phyloP scores from a whole-genome alignment of 2,329 filamentous ascomycete genomes.

The Ophiostoma novo-ulmi region DNA sequence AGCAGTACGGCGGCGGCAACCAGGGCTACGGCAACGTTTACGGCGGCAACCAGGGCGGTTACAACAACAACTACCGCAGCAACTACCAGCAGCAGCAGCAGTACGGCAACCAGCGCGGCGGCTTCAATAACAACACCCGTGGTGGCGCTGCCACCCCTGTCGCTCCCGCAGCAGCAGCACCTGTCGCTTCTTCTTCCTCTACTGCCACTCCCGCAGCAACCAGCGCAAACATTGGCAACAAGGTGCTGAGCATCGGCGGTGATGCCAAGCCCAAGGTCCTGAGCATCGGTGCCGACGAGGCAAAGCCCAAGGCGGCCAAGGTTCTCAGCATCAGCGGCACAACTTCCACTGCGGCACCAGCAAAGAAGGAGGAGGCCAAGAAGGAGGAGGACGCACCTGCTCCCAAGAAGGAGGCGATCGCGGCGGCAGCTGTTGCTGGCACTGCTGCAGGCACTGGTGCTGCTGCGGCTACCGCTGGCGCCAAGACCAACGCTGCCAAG shows the following conservation, averaged over 20 bases:
- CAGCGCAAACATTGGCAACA: conserved; percentile 48
- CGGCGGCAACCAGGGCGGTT: conserved; percentile 23
- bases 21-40: conserved; percentile 31
- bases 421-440: conserved; percentile 22
- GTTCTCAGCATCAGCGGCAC: conserved; percentile 65
- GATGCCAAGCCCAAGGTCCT: conserved; percentile 61
- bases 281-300: conserved; percentile 51
- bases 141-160: conserved; percentile 37
- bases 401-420: conserved; percentile 18
- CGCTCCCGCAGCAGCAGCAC: conserved; percentile 38
- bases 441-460: conserved; percentile 34
- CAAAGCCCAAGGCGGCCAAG: conserved; percentile 55
- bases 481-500: conserved; percentile 81
- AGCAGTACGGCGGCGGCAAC: conserved; percentile 41
- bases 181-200: conserved; percentile 31
- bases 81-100: conserved; percentile 46
- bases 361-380: conserved; percentile 35
- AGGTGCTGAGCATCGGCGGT: conserved; percentile 60
- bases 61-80: conserved; percentile 37
- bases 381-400: conserved; percentile 14
- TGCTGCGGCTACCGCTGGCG: conserved; percentile 53
- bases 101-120: conserved; percentile 25
- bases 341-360: conserved; percentile 34
- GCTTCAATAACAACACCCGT: conserved; percentile 28
- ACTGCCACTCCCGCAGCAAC: conserved; percentile 47